phyloP scores from a whole-genome alignment of 2,329 filamentous ascomycete genomes.

The Colletotrichum aenigma region DNA sequence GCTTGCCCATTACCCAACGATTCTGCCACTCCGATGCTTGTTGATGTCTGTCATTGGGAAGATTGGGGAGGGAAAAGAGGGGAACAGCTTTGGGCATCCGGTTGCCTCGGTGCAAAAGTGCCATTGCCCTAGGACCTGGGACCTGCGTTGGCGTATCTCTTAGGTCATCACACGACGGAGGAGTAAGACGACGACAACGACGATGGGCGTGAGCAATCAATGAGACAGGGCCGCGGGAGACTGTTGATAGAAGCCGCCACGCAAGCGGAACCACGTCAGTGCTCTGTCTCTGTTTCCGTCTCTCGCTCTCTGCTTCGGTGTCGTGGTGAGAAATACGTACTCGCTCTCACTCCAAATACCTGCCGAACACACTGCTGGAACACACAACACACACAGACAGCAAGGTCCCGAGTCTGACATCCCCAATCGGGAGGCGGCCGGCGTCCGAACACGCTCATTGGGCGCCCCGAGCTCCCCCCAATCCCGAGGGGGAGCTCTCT shows the following conservation, averaged over 20 bases:
- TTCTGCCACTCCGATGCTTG: not conserved
- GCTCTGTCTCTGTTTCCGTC: not conserved
- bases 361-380: not conserved
- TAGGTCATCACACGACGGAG: fast-evolving
- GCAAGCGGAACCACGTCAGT: not conserved
- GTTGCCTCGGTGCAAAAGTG: not conserved
- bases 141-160: not conserved
- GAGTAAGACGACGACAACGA: not conserved
- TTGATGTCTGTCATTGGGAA: not conserved
- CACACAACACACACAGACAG: not conserved
- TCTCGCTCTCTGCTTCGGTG: not conserved
- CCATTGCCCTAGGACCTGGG: not conserved
- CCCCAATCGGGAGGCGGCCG: conserved; percentile 1
- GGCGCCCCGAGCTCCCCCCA: not conserved
- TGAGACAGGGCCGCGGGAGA: not conserved
- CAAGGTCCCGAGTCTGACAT: not conserved
- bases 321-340: not conserved
- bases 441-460: conserved; percentile 2
- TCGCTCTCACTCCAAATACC: not conserved
- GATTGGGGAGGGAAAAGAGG: not conserved
- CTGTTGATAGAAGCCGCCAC: not conserved
- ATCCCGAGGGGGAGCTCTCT: not conserved
- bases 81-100: not conserved
- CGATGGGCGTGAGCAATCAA: not conserved
- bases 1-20: not conserved